Percentiles rank a stretch among this genome's conserved stretches.
phyloP scores from a whole-genome alignment of 345 rosid species.

The Eutrema yunnanense region DNA sequence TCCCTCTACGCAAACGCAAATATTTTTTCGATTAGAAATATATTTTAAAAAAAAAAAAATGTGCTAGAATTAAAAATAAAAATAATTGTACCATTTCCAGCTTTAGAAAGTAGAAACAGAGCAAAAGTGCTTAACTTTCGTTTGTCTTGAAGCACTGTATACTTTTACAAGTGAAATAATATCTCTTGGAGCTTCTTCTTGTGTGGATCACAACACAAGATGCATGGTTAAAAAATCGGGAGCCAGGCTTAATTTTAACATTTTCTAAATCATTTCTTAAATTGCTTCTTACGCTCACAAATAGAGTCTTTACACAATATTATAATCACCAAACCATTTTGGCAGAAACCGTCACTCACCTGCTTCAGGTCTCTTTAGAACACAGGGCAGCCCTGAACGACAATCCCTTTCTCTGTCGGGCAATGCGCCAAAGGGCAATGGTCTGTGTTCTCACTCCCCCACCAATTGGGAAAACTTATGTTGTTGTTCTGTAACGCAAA shows the following conservation, averaged over 20 bases:
- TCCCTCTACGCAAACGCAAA: not conserved
- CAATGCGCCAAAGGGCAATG: constrained; percentile 63
- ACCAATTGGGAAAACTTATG: constrained; percentile 54
- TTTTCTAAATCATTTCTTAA: not conserved
- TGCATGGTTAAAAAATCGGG: not conserved
- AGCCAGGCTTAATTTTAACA: not conserved
- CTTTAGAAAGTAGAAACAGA: not conserved
- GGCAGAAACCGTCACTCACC: not conserved
- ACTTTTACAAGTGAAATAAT: not conserved
- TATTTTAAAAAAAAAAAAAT: too few species aligned
- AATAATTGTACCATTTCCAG: too few species aligned
- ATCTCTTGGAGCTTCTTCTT: not conserved
- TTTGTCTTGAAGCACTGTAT: not conserved
- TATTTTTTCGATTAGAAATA: not conserved
- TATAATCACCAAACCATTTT: not conserved
- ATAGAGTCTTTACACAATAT: not conserved
- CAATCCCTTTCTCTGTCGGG: constrained; percentile 60
- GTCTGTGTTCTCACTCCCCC: constrained; percentile 50
- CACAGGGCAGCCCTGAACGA: constrained; percentile 46
- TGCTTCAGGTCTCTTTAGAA: constrained; percentile 17
- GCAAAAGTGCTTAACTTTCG: not conserved
- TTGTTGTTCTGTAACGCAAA: constrained; percentile 46
- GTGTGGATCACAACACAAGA: not conserved
- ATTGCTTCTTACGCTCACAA: not conserved
- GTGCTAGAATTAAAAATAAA: too few species aligned